These are phyloP conservation scores for Xylariaceae sp. DNA, from an alignment of 2,329 filamentous ascomycete species.

Conservation along the genomic window DNA sequence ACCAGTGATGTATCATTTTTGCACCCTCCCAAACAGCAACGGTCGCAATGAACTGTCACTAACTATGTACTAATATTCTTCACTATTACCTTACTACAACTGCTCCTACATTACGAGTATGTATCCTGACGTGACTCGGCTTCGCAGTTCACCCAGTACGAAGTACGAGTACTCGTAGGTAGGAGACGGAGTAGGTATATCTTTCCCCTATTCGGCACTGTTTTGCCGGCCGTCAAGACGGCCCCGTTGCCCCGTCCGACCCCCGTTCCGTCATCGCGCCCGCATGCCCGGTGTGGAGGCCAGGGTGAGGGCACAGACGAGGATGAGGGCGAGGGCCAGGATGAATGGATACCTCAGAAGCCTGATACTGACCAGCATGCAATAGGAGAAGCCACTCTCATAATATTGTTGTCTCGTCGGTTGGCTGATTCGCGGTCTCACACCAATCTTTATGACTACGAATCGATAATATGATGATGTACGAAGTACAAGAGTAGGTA, in stretches of 20 bases:
- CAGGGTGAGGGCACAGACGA: no score
- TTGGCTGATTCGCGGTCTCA: not conserved
- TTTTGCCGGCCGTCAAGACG: constrained; percentile 5
- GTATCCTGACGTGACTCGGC: constrained; percentile 2
- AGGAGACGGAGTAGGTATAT: no score
- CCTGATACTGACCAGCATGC: not conserved
- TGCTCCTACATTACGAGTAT: no score
- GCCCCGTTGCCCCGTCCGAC: not conserved
- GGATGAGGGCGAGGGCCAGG: no score
- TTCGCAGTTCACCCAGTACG: not conserved
- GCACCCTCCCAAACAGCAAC: not conserved
- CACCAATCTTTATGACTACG: not conserved
- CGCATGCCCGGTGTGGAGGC: not conserved
- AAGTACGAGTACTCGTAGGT: not conserved
- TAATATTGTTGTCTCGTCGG: not conserved
- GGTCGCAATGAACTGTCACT: not conserved
- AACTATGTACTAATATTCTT: constrained; percentile 1
- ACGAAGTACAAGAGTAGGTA: no score
- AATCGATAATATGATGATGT: not conserved
- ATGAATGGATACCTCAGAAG: no score
- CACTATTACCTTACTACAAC: not conserved
- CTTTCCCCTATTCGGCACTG: constrained; percentile 4
- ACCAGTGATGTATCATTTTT: constrained; percentile 13
- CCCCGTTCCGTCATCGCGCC: not conserved
- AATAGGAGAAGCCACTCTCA: constrained; percentile 7